Conservation (phyloP, 441 rosid species). For the Aleurites moluccanus region DNA sequence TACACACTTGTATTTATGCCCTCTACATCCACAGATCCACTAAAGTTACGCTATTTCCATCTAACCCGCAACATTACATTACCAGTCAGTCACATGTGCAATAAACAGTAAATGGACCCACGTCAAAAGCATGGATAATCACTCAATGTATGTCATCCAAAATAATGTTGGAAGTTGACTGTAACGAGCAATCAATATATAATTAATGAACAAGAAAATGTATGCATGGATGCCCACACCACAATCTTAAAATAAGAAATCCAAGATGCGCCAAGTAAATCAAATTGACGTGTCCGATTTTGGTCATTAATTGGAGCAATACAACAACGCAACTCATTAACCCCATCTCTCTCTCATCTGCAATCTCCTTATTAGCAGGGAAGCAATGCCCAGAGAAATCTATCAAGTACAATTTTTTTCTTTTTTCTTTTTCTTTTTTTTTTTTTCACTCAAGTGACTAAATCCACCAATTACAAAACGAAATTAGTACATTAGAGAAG, state of each 20-base stretch:
- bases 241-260: background rate
- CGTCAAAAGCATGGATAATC: background rate
- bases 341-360: background rate
- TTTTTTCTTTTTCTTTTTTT: too few relatives aligned
- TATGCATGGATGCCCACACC: background rate
- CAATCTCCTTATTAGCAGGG: background rate
- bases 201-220: background rate
- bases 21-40: background rate
- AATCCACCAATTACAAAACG: background rate
- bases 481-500: background rate
- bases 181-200: too few relatives aligned
- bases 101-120: background rate
- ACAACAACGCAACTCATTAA: background rate
- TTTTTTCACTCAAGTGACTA: background rate
- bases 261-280: background rate
- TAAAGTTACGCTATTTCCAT: background rate
- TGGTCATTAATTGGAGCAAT: background rate
- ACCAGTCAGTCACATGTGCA: background rate
- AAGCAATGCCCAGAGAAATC: background rate
- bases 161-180: background rate
- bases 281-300: background rate
- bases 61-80: background rate
- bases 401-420: background rate
- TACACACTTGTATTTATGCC: background rate
- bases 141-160: slow-evolving; percentile 1